These are phyloP conservation scores for Trichoderma arundinaceum DNA, from an alignment of 2,329 filamentous ascomycete species.

Conservation along the genomic window DNA sequence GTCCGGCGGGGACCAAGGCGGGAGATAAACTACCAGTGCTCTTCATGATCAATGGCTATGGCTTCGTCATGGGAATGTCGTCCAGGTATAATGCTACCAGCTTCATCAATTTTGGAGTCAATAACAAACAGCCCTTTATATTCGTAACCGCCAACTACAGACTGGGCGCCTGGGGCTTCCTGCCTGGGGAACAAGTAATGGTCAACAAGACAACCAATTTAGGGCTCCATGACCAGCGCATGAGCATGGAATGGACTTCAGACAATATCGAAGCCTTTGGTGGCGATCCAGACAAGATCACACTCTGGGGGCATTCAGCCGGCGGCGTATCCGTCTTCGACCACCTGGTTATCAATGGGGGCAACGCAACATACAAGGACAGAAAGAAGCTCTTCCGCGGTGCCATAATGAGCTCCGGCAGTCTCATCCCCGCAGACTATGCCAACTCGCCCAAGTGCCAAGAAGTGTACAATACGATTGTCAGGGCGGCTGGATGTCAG, in stretches of 20 bases:
- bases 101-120: slow-evolving; percentile 5
- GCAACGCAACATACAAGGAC: slow-evolving; percentile 75
- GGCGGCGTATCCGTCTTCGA: slow-evolving; percentile 75
- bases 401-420: slow-evolving; percentile 79
- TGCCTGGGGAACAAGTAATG: not conserved
- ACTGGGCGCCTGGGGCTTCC: slow-evolving; percentile 15
- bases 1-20: slow-evolving; percentile 51
- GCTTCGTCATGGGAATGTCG: slow-evolving; percentile 34
- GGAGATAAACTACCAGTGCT: slow-evolving; percentile 58
- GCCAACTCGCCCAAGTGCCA: slow-evolving; percentile 72
- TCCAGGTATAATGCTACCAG: slow-evolving; percentile 7
- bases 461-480: slow-evolving; percentile 65
- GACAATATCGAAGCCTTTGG: slow-evolving; percentile 80
- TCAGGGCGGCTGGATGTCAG: slow-evolving; percentile 65
- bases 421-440: slow-evolving; percentile 63
- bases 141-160: slow-evolving; percentile 24
- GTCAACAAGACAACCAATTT: slow-evolving; percentile 55
- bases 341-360: slow-evolving; percentile 76
- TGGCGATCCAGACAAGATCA: slow-evolving; percentile 78
- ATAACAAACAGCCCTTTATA: slow-evolving; percentile 11
- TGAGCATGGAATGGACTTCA: slow-evolving; percentile 75
- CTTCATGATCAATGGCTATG: slow-evolving; percentile 64
- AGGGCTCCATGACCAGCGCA: slow-evolving; percentile 73
- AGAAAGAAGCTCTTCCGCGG: slow-evolving; percentile 71
- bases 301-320: slow-evolving; percentile 77